These are phyloP conservation scores for Irpex sp. DNA, from an alignment of 1,284 basidiomycete genomes.

Conservation along the genomic window DNA sequence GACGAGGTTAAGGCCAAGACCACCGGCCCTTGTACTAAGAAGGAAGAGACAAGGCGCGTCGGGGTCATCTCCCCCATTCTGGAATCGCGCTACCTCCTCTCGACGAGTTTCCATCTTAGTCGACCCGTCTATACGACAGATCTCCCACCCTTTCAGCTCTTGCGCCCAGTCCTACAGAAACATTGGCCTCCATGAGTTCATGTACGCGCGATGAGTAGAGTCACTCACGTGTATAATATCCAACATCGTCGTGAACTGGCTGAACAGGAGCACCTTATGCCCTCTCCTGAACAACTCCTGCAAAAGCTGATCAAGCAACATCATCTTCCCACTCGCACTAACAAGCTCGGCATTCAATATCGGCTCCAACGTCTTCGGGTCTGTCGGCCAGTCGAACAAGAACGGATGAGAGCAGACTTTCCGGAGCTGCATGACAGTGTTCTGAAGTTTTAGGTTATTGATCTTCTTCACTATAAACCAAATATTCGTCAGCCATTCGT, in stretches of 20 bases:
- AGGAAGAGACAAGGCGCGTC: constrained; percentile 82
- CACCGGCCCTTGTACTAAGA: constrained; percentile 90
- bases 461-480: constrained; percentile 65
- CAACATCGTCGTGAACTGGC: constrained; percentile 95
- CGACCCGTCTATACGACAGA: constrained; percentile 90
- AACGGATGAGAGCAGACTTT: constrained; percentile 95
- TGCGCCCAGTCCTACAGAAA: constrained; percentile 78
- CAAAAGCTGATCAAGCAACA: constrained; percentile 87
- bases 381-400: constrained; percentile 86
- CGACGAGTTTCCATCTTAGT: constrained; percentile 79
- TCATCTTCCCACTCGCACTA: constrained; percentile 93
- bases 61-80: constrained; percentile 62
- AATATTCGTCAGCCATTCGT: not conserved
- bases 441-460: constrained; percentile 91
- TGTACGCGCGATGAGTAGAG: not conserved
- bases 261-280: constrained; percentile 93
- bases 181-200: not conserved
- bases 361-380: constrained; percentile 56
- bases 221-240: constrained; percentile 82
- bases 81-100: constrained; percentile 84
- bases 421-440: constrained; percentile 92
- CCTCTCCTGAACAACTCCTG: constrained; percentile 77
- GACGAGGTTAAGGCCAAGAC: constrained; percentile 88
- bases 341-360: constrained; percentile 77
- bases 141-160: constrained; percentile 74